Evolutionary conservation across 345 rosid genomes (phyloP), one percentile per base, ranked within the genome.

Genomic region (Salix suchowensis): DNA sequence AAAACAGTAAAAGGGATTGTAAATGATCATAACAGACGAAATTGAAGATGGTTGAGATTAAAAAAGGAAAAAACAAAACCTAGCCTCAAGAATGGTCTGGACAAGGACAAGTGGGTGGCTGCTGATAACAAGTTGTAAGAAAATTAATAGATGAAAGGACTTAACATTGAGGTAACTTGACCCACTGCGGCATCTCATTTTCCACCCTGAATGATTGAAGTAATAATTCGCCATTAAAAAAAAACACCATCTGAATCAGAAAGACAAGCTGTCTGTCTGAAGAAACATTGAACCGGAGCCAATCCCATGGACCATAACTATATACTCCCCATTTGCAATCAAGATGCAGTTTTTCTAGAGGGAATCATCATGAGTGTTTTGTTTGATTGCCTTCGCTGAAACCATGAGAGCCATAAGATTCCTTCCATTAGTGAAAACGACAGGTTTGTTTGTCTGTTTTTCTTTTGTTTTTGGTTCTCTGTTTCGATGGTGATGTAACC

Each of bases 121-220:
- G 52, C 14, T 18, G 34, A 48, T 1, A 19, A 23, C 26, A 62
- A 70, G 9, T 34, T 36, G 55, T 65, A 52, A n/a, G 7, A 40
- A 71, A 8, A 4, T 37, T 54, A 66, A 21, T 24, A 71, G 26
- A 40, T 4, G n/a, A 44, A 18, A 65, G 26, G 50, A 62, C 44
- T 30, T 11, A 39, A 28, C 40, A 16, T 6, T 40, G 68, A 23
- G 39, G 39, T 16, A 15, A 8, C 18, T 39, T 8, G 23, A 62
- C 70, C 79, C 74, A 32, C 9, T 10, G 32, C 6, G 44, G 48
- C 48, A 42, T 61, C 55, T 67, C 74, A 78, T 70, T 85, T 86
- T 86, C 90, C 90, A 85, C 54, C 73, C 69, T 71, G 69, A 84
- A 90, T 91, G 88, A 91, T 88, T 87, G 89, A 78, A 52, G 85